Conservation (phyloP, 2,329 filamentous ascomycete genomes). For the Arthrobotrys entomopaga region DNA sequence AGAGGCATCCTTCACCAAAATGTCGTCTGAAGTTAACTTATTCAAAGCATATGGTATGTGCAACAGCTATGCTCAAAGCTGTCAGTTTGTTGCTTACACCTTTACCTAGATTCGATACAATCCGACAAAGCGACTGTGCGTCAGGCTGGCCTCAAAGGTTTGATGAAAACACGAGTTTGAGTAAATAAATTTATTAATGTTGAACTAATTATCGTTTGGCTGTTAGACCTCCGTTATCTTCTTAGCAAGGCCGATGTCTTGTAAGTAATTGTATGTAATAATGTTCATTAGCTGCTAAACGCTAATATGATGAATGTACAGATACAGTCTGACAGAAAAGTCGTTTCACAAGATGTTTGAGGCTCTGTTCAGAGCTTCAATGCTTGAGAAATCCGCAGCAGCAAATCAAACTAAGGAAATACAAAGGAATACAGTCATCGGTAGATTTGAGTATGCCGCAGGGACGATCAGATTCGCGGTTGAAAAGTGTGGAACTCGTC, state of each 20-base stretch:
- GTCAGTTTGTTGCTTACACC: not conserved
- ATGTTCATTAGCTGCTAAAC: not conserved
- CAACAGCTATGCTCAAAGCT: not conserved
- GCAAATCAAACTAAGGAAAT: conserved; percentile 68
- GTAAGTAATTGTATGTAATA: conserved; percentile 32
- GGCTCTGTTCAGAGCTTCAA: conserved; percentile 75
- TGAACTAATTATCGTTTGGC: conserved; percentile 8
- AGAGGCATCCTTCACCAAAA: conserved; percentile 12
- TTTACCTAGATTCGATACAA: conserved; percentile 54
- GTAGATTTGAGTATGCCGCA: conserved; percentile 75
- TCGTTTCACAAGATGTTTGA: conserved; percentile 85
- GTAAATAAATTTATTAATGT: not conserved
- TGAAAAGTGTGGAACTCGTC: conserved; percentile 72
- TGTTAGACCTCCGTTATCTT: conserved; percentile 56
- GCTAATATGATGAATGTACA: too few relatives aligned
- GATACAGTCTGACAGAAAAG: conserved; percentile 71
- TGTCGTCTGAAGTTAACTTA: conserved; percentile 45
- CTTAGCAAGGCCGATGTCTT: conserved; percentile 53
- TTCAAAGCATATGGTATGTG: conserved; percentile 37
- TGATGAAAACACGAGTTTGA: not conserved
- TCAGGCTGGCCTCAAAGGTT: conserved; percentile 55
- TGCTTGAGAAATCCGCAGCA: conserved; percentile 74
- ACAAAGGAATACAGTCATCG: conserved; percentile 66
- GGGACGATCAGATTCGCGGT: conserved; percentile 77
- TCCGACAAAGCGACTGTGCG: conserved; percentile 57